These are phyloP conservation scores for Podaxis rugospora DNA, from an alignment of 768 basidiomycete species.

Conservation along the genomic window DNA sequence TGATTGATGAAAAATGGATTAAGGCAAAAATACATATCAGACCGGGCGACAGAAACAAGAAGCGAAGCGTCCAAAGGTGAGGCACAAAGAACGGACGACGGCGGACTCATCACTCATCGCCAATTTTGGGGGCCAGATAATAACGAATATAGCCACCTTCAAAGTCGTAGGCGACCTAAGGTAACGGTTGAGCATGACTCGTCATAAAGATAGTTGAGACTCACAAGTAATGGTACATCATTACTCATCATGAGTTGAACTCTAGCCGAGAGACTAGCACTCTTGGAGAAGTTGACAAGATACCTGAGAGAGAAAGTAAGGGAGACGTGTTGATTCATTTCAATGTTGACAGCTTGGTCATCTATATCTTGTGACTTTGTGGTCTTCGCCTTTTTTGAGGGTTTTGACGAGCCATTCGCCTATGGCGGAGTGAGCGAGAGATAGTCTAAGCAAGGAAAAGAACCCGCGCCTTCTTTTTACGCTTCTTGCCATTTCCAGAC, in stretches of 20 bases:
- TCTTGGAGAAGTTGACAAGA: conserved; percentile 95
- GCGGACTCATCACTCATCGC: conserved; percentile 7
- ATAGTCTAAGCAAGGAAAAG: neutral
- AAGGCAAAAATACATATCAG: too few species aligned
- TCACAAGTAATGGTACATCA: conserved; percentile 83
- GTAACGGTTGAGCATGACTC: neutral
- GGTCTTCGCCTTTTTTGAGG: conserved; percentile 51
- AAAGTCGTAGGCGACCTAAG: conserved; percentile 17
- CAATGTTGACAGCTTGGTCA: conserved; percentile 58
- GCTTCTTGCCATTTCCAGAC: conserved; percentile 57
- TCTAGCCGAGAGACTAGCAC: conserved; percentile 60
- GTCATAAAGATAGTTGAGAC: conserved; percentile 18
- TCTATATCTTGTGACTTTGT: conserved; percentile 48
- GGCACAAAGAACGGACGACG: neutral
- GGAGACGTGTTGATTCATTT: conserved; percentile 87
- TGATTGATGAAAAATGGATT: too few species aligned
- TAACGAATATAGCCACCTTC: conserved; percentile 15
- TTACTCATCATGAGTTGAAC: conserved; percentile 89
- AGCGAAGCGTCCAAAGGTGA: neutral
- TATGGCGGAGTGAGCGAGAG: conserved; percentile 13
- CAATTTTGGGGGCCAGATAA: conserved; percentile 17
- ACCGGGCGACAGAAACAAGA: neutral
- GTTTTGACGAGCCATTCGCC: conserved; percentile 35
- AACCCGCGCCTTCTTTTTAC: conserved; percentile 59
- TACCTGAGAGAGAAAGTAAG: conserved; percentile 97